Evolutionary conservation across 1,284 basidiomycete genomes (phyloP).

Genomic region (Chondrostereum purpureum): DNA sequence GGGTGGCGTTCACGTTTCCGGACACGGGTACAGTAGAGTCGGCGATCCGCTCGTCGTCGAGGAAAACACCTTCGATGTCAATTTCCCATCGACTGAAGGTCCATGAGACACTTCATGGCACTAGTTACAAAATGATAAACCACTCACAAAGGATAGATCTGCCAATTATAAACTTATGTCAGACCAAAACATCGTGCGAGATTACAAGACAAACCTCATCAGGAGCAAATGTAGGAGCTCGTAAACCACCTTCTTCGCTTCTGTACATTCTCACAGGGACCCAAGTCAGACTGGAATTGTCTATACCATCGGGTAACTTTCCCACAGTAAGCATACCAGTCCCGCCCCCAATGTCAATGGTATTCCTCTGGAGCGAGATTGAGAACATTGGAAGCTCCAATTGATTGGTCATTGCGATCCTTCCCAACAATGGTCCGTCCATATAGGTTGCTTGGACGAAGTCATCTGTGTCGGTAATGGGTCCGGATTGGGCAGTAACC

Average conservation of each 20-base stretch:
- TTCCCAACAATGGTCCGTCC: constrained; percentile 39
- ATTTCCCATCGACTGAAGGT: constrained; percentile 36
- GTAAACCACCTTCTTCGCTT: constrained; percentile 28
- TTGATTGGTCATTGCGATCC: constrained; percentile 35
- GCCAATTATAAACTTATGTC: constrained; percentile 1
- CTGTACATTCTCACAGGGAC: constrained; percentile 34
- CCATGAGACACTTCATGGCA: constrained; percentile 16
- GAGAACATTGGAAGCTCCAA: constrained; percentile 41
- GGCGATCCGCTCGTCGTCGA: constrained; percentile 32
- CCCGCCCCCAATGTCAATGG: constrained; percentile 11
- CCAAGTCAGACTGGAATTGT: constrained; percentile 35
- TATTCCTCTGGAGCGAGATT: constrained; percentile 33
- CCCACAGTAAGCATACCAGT: constrained; percentile 35
- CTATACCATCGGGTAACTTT: constrained; percentile 29
- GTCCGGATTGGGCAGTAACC: constrained; percentile 25
- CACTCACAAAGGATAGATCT: constrained; percentile 17
- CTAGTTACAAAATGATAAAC: neutral
- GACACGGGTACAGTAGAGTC: constrained; percentile 21
- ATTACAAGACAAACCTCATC: constrained; percentile 20
- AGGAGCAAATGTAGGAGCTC: constrained; percentile 27
- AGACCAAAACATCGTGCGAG: neutral
- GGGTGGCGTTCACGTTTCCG: constrained; percentile 18
- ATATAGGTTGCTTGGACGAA: constrained; percentile 32
- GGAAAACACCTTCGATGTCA: constrained; percentile 32
- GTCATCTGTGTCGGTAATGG: constrained; percentile 27